A percentile compares a stretch with the other conserved stretches of the same genome.
These are phyloP conservation scores for Scutellaria baicalensis DNA, from an alignment of 257 asterid species.

Conservation along the genomic window DNA sequence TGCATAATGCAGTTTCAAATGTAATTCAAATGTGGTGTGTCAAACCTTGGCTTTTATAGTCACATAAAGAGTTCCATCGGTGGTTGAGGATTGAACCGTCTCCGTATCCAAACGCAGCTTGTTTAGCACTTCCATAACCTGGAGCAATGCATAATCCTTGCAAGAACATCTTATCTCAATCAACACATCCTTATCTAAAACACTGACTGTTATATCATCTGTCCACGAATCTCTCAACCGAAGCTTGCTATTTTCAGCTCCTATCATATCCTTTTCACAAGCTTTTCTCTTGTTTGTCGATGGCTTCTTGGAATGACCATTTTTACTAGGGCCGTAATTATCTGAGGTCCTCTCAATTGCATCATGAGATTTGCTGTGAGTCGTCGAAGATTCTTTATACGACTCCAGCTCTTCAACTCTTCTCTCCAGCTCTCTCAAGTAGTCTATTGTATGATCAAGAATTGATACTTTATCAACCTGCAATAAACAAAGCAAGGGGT, in stretches of 20 bases:
- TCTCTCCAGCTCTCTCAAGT: conserved; percentile 68
- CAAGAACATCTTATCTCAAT: conserved; percentile 58
- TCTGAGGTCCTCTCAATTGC: conserved; percentile 61
- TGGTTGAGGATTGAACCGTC: conserved; percentile 55
- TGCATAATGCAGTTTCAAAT: neutral
- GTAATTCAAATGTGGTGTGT: neutral
- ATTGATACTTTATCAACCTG: conserved; percentile 88
- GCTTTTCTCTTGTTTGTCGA: conserved; percentile 58
- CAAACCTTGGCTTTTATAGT: conserved; percentile 72
- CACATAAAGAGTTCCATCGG: conserved; percentile 52
- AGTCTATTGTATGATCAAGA: conserved; percentile 76
- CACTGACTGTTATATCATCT: conserved; percentile 37
- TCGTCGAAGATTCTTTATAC: conserved; percentile 34
- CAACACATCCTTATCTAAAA: conserved; percentile 43
- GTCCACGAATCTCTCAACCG: conserved; percentile 27
- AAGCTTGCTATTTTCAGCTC: conserved; percentile 22
- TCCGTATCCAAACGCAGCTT: conserved; percentile 49
- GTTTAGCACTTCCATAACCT: conserved; percentile 48
- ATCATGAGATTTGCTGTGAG: conserved; percentile 39
- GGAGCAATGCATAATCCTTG: conserved; percentile 47
- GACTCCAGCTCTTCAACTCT: conserved; percentile 66
- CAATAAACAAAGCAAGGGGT: conserved; percentile 4
- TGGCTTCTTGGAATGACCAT: conserved; percentile 26
- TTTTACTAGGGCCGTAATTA: conserved; percentile 36
- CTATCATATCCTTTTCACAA: conserved; percentile 28